Percentiles rank a stretch among this genome's conserved stretches.
Evolutionary conservation across 169 alveolate species (phyloP).

Genomic region (Eimeria brunetti): DNA sequence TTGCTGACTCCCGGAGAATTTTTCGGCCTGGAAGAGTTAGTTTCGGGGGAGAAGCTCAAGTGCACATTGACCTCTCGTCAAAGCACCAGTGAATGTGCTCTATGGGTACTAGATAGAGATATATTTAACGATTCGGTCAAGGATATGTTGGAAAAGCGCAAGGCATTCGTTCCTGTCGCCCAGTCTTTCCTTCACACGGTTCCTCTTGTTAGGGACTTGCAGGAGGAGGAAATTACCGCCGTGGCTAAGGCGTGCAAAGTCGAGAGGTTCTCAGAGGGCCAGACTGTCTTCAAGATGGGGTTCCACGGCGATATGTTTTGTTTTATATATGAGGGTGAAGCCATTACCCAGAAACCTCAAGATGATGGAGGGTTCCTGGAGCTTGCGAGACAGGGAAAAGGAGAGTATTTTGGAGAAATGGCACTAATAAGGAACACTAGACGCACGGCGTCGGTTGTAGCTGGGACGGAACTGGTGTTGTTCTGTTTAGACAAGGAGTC

Average conservation of each 20-base stretch:
- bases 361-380: constrained; percentile 73
- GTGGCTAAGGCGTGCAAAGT: constrained; percentile 79
- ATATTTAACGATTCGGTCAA: constrained; percentile 52
- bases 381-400: constrained; percentile 74
- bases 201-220: constrained; percentile 64
- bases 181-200: constrained; percentile 62
- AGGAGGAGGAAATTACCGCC: constrained; percentile 34
- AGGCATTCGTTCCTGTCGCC: constrained; percentile 67
- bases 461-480: constrained; percentile 82
- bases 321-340: constrained; percentile 77
- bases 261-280: constrained; percentile 74
- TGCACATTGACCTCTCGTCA: constrained; percentile 44
- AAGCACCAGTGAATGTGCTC: constrained; percentile 64
- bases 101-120: constrained; percentile 74
- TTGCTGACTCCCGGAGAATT: constrained; percentile 58
- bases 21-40: constrained; percentile 79
- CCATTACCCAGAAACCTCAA: constrained; percentile 73
- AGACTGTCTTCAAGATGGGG: constrained; percentile 78
- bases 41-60: constrained; percentile 58
- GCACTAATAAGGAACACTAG: constrained; percentile 82
- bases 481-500: constrained; percentile 79
- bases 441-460: constrained; percentile 85
- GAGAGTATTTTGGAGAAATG: constrained; percentile 88
- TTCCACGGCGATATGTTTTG: constrained; percentile 78
- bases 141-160: constrained; percentile 72